Percentiles rank a stretch among this genome's conserved stretches.
phyloP scores from a whole-genome alignment of 176 grass and related monocot species.

The Phragmites australis region DNA sequence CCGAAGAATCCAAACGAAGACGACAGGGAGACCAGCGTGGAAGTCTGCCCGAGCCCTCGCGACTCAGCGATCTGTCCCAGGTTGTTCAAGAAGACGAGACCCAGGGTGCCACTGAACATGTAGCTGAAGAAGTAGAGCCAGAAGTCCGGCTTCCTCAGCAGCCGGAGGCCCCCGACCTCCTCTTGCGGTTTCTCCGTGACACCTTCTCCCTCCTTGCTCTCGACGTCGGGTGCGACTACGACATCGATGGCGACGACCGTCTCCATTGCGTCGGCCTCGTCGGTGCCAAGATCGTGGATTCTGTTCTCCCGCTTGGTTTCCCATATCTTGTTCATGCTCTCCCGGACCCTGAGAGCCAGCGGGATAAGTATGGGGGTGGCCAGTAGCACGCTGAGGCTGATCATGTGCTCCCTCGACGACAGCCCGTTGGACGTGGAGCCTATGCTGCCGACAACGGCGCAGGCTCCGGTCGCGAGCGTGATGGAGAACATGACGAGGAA shows the following conservation, averaged over 20 bases:
- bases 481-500: slow-evolving; percentile 88
- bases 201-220: slow-evolving; percentile 18
- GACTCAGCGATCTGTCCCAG: slow-evolving; percentile 95
- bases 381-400: slow-evolving; percentile 69
- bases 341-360: slow-evolving; percentile 52
- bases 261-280: slow-evolving; percentile 38
- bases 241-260: slow-evolving; percentile 25
- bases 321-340: slow-evolving; percentile 54
- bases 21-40: slow-evolving; percentile 85
- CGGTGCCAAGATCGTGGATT: slow-evolving; percentile 58
- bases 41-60: slow-evolving; percentile 54
- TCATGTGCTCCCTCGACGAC: slow-evolving; percentile 61
- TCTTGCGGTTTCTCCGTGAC: slow-evolving; percentile 29
- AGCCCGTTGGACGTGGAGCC: slow-evolving; percentile 53
- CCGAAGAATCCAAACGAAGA: slow-evolving; percentile 99
- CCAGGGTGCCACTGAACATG: slow-evolving; percentile 95
- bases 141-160: slow-evolving; percentile 70
- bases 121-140: slow-evolving; percentile 99
- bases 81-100: slow-evolving; percentile 93
- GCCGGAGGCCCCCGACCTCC: slow-evolving; percentile 68
- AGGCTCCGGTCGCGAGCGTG: slow-evolving; percentile 79
- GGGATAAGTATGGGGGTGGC: slow-evolving; percentile 67
- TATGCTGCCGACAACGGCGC: slow-evolving; percentile 77
- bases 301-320: slow-evolving; percentile 68
- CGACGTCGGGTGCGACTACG: neutral